A percentile compares a stretch with the other conserved stretches of the same genome.
phyloP scores from a whole-genome alignment of 371 early-diverging fungal species.

The Mucor irregularis region DNA sequence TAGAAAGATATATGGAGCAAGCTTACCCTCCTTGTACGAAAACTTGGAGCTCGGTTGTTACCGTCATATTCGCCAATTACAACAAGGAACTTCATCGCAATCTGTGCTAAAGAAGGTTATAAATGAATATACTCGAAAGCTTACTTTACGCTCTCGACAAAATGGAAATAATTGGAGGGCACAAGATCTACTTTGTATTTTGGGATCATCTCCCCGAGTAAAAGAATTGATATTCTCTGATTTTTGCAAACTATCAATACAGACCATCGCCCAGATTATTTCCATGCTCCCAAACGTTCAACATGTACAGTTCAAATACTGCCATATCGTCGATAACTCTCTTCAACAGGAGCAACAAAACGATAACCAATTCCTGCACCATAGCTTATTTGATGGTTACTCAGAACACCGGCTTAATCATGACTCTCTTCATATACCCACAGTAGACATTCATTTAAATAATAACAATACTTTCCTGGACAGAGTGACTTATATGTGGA shows the following conservation, averaged over 20 bases:
- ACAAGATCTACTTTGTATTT: conserved; percentile 9
- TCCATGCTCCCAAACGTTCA: conserved; percentile 10
- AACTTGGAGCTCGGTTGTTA: neutral
- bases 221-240: conserved; percentile 22
- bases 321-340: conserved; percentile 15
- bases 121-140: conserved; percentile 10
- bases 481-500: conserved; percentile 16
- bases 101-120: conserved; percentile 8
- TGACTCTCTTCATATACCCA: no score
- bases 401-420: no score
- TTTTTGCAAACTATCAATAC: conserved; percentile 33
- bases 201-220: conserved; percentile 9
- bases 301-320: conserved; percentile 29
- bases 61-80: neutral
- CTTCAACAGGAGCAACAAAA: neutral
- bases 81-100: neutral
- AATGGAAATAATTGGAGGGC: conserved; percentile 27
- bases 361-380: neutral
- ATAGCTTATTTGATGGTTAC: neutral
- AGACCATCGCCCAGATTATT: conserved; percentile 28
- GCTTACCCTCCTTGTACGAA: neutral
- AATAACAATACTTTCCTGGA: neutral
- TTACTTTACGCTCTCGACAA: conserved; percentile 27
- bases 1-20: neutral
- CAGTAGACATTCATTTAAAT: no score